Evolutionary conservation across 768 basidiomycete genomes (phyloP).

Genomic region (Termitomyces titanicus): DNA sequence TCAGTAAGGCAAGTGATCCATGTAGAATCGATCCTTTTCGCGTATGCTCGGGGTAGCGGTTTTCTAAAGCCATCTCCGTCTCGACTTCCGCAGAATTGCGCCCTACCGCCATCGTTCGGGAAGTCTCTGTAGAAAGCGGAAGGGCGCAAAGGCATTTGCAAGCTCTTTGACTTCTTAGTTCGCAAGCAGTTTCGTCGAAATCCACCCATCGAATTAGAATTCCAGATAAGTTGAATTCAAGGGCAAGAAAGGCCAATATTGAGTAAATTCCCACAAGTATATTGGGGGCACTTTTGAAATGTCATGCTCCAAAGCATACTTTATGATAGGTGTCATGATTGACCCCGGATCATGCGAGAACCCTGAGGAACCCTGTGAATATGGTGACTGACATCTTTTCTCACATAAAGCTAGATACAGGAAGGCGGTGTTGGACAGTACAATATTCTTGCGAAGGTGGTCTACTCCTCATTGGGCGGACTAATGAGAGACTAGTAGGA

Average conservation of each 20-base stretch:
- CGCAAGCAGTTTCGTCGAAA: neutral
- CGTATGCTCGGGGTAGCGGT: slow-evolving; percentile 7
- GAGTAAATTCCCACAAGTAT: neutral
- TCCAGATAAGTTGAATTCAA: neutral
- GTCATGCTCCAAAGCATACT: neutral
- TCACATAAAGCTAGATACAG: neutral
- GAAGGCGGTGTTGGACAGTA: neutral
- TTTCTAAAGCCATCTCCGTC: neutral
- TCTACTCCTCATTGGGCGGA: neutral
- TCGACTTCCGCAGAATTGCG: slow-evolving; percentile 6
- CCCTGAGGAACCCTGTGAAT: neutral
- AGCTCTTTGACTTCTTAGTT: neutral
- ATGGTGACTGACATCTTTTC: neutral
- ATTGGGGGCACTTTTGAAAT: neutral
- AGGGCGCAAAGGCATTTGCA: neutral
- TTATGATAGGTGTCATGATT: neutral
- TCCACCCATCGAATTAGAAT: neutral
- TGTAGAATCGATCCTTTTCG: neutral
- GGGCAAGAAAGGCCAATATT: neutral
- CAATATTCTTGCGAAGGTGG: neutral
- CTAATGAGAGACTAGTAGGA: neutral
- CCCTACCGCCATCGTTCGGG: slow-evolving; percentile 6
- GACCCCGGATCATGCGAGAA: neutral
- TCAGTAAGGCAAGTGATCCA: neutral
- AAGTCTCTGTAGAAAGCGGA: neutral